Evolutionary conservation across 495 filamentous ascomycete genomes (phyloP).

Genomic region (Penicillium longicatenatum): DNA sequence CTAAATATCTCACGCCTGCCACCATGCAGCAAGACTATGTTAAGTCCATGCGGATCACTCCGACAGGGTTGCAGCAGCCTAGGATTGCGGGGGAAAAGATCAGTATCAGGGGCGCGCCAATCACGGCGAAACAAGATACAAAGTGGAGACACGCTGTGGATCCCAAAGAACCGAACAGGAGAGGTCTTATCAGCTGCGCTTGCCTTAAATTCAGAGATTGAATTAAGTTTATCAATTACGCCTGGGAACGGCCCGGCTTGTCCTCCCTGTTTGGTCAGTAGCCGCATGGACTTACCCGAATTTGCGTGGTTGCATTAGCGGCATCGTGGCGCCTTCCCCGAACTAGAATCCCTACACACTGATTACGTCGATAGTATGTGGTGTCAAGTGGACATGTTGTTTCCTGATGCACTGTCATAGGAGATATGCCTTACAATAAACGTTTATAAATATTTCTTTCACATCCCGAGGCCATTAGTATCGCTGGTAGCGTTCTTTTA

Average conservation of each 20-base stretch:
- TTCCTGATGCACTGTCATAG: neutral
- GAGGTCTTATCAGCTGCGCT: constrained; percentile 14
- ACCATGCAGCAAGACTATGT: neutral
- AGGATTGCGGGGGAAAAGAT: constrained; percentile 19
- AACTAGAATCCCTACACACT: neutral
- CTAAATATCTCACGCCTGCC: constrained; percentile 9
- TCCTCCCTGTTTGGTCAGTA: constrained; percentile 19
- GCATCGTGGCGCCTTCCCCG: neutral
- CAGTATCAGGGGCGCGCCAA: constrained; percentile 11
- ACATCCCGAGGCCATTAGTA: neutral
- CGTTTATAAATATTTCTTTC: constrained; percentile 1
- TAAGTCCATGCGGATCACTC: constrained; percentile 21
- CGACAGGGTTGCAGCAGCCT: constrained; percentile 19
- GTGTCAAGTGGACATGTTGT: neutral
- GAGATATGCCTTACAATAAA: neutral
- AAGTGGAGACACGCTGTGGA: neutral
- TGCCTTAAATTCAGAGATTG: constrained; percentile 1
- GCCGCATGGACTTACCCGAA: constrained; percentile 28
- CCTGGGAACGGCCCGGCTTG: constrained; percentile 16
- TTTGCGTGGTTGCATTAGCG: constrained; percentile 5
- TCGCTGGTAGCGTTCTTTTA: neutral
- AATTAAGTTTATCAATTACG: constrained; percentile 11
- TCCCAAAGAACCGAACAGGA: neutral
- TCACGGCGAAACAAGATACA: constrained; percentile 6
- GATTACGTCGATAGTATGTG: neutral